These are phyloP conservation scores for Mucor saturninus DNA, from an alignment of 371 early-diverging fungal genomes.

Conservation along the genomic window DNA sequence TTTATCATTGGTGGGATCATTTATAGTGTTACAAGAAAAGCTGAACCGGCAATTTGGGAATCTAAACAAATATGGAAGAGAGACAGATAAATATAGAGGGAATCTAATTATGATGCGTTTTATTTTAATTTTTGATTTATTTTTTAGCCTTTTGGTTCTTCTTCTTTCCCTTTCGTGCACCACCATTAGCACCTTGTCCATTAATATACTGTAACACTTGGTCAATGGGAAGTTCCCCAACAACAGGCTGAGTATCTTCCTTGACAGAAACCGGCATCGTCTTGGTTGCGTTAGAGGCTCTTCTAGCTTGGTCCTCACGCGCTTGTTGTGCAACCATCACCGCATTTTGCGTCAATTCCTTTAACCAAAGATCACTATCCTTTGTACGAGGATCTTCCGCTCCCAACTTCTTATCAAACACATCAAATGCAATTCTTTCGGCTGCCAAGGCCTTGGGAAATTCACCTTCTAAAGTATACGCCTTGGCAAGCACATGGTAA, in stretches of 20 bases:
- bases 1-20: no score
- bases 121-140: slow-evolving; percentile 4
- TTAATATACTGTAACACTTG: slow-evolving; percentile 66
- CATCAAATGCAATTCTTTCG: slow-evolving; percentile 76
- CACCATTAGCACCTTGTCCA: slow-evolving; percentile 26
- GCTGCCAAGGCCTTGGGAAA: slow-evolving; percentile 77
- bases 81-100: background rate
- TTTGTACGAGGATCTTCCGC: slow-evolving; percentile 76
- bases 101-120: background rate
- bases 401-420: slow-evolving; percentile 61
- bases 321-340: slow-evolving; percentile 39
- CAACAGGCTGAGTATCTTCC: slow-evolving; percentile 24
- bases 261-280: slow-evolving; percentile 12
- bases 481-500: slow-evolving; percentile 80
- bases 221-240: slow-evolving; percentile 65
- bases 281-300: slow-evolving; percentile 14
- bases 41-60: no score
- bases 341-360: slow-evolving; percentile 58
- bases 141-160: slow-evolving; percentile 29
- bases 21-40: no score
- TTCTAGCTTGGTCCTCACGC: slow-evolving; percentile 23
- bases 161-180: slow-evolving; percentile 37
- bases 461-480: slow-evolving; percentile 75
- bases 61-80: no score
- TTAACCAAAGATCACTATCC: slow-evolving; percentile 74